Percentiles rank a stretch among this genome's conserved stretches.
Conservation (phyloP, 1,284 basidiomycete species). For the Irpex sp. region DNA sequence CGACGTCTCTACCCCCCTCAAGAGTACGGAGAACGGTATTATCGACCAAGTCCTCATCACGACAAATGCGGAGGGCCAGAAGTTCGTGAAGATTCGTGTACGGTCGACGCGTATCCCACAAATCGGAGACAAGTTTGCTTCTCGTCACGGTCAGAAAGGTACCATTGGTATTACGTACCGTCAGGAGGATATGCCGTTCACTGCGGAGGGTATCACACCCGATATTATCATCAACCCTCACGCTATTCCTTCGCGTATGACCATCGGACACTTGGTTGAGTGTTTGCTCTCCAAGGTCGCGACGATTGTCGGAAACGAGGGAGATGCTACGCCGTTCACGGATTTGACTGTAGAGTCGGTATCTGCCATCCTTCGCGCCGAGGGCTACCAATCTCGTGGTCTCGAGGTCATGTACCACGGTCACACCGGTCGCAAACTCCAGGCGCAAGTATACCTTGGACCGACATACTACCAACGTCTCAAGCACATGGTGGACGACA, state of each 20-base stretch:
- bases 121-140: slow-evolving; percentile 99
- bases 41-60: slow-evolving; percentile 98
- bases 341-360: slow-evolving; percentile 97
- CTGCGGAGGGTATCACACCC: slow-evolving; percentile 92
- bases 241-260: slow-evolving; percentile 99
- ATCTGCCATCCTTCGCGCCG: slow-evolving; percentile 75
- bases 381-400: slow-evolving; percentile 94
- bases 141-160: slow-evolving; percentile 99
- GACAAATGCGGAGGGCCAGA: slow-evolving; percentile 93
- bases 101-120: slow-evolving; percentile 95
- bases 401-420: slow-evolving; percentile 99
- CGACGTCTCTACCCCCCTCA: slow-evolving; percentile 96
- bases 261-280: slow-evolving; percentile 99
- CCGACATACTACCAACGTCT: slow-evolving; percentile 99
- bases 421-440: slow-evolving; percentile 94
- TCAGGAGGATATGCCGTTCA: slow-evolving; percentile 99
- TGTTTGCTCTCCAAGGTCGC: slow-evolving; percentile 96
- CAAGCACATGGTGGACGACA: slow-evolving; percentile 99
- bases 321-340: slow-evolving; percentile 98
- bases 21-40: slow-evolving; percentile 96
- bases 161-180: slow-evolving; percentile 99
- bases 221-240: slow-evolving; percentile 99
- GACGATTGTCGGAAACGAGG: slow-evolving; percentile 93
- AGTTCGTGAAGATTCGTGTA: slow-evolving; percentile 98
- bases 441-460: slow-evolving; percentile 97